A percentile compares a stretch with the other conserved stretches of the same genome.
Evolutionary conservation across 2,329 filamentous ascomycete genomes (phyloP).

Genomic region (Trichophyton rubrum): DNA sequence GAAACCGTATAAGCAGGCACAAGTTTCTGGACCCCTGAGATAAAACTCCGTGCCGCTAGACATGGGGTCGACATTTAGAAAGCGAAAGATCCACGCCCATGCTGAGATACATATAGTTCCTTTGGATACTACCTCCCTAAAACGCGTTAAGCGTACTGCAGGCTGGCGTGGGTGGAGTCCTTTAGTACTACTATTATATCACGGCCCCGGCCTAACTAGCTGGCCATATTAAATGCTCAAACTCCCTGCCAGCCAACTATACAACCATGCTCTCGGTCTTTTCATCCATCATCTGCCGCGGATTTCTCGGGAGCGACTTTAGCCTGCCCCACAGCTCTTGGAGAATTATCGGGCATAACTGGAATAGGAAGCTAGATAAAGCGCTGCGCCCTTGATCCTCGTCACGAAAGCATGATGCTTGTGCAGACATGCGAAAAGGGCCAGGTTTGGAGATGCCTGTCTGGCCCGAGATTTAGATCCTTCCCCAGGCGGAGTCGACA

Average conservation of each 20-base stretch:
- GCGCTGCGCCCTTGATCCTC: neutral
- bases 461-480: too few species aligned
- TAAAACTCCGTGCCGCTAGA: neutral
- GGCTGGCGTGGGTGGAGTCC: neutral
- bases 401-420: neutral
- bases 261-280: neutral
- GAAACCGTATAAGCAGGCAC: neutral
- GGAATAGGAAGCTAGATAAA: constrained; percentile 4
- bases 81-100: neutral
- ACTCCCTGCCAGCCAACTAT: neutral
- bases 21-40: neutral
- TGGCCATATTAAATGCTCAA: neutral
- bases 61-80: neutral
- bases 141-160: neutral
- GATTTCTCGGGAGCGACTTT: neutral
- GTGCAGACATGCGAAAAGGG: too few species aligned
- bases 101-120: neutral
- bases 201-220: neutral
- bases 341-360: neutral
- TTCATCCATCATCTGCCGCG: neutral
- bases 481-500: neutral
- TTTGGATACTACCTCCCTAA: neutral
- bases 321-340: neutral
- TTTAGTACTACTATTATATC: neutral
- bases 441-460: too few species aligned